Evolutionary conservation across 2,329 filamentous ascomycete species (phyloP).

Genomic region (Amauroascus niger): DNA sequence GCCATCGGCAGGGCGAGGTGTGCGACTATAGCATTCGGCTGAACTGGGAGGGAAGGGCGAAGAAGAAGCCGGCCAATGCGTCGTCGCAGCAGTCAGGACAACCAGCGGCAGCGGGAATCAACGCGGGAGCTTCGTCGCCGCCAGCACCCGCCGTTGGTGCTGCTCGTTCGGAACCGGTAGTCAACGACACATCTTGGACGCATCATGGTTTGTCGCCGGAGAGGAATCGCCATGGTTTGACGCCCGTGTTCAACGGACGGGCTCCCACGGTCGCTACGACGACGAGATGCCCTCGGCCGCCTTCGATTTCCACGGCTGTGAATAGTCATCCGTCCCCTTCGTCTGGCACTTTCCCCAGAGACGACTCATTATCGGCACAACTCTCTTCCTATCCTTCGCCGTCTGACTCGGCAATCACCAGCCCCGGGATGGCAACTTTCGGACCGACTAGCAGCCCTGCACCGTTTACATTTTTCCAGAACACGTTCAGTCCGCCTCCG

Average conservation of each 20-base stretch:
- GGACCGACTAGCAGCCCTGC: neutral
- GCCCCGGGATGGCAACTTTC: slow-evolving; percentile 2
- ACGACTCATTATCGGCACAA: neutral
- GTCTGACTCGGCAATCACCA: slow-evolving; percentile 8
- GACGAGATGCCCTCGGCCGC: neutral
- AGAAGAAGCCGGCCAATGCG: slow-evolving; percentile 3
- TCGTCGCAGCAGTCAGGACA: neutral
- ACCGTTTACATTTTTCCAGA: slow-evolving; percentile 3
- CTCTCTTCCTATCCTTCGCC: slow-evolving; percentile 9
- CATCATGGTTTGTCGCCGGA: neutral
- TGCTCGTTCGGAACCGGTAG: neutral
- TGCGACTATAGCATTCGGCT: slow-evolving; percentile 75
- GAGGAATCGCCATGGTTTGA: neutral
- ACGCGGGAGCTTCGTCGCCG: neutral
- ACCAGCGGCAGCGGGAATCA: neutral
- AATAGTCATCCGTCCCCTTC: slow-evolving; percentile 4
- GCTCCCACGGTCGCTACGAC: neutral
- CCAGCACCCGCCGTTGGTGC: neutral
- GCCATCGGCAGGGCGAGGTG: slow-evolving; percentile 57
- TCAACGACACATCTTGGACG: neutral
- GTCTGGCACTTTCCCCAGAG: neutral
- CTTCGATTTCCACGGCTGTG: neutral
- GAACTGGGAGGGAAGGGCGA: slow-evolving; percentile 64
- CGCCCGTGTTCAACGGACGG: neutral
- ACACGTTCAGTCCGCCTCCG: slow-evolving; percentile 1